These are phyloP conservation scores for Microthyrium microscopicum DNA, from an alignment of 2,329 filamentous ascomycete species.

Conservation along the genomic window DNA sequence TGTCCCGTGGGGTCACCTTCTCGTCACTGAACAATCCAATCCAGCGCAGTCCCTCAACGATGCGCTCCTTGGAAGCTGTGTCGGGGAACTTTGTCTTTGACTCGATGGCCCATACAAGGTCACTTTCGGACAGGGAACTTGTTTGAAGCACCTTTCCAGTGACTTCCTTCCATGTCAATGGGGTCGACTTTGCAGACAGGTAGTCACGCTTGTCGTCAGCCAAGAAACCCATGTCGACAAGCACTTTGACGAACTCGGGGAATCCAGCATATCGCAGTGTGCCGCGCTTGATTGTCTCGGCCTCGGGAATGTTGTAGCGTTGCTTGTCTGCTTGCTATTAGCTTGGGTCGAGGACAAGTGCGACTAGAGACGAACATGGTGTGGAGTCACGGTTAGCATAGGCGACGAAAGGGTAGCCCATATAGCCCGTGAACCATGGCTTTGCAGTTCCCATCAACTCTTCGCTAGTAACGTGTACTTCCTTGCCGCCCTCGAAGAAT, in stretches of 20 bases:
- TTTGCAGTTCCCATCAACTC: constrained; percentile 78
- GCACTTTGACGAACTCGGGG: constrained; percentile 72
- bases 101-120: constrained; percentile 56
- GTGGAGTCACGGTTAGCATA: constrained; percentile 91
- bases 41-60: constrained; percentile 60
- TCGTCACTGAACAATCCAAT: constrained; percentile 50
- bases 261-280: constrained; percentile 81
- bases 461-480: constrained; percentile 36
- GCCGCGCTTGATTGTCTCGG: constrained; percentile 68
- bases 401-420: constrained; percentile 73
- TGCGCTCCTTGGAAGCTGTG: constrained; percentile 50
- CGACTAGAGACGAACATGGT: constrained; percentile 27
- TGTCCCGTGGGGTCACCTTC: constrained; percentile 54
- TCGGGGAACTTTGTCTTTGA: constrained; percentile 56
- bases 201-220: constrained; percentile 48
- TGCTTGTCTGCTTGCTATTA: constrained; percentile 44
- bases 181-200: constrained; percentile 37
- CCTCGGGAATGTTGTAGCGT: constrained; percentile 83
- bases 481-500: constrained; percentile 64
- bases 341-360: neutral
- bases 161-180: constrained; percentile 69
- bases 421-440: constrained; percentile 74
- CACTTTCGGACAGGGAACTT: constrained; percentile 45
- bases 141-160: constrained; percentile 62
- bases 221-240: constrained; percentile 84